phyloP scores from a whole-genome alignment of 78 protist species.

The Polysphondylium violaceum region DNA sequence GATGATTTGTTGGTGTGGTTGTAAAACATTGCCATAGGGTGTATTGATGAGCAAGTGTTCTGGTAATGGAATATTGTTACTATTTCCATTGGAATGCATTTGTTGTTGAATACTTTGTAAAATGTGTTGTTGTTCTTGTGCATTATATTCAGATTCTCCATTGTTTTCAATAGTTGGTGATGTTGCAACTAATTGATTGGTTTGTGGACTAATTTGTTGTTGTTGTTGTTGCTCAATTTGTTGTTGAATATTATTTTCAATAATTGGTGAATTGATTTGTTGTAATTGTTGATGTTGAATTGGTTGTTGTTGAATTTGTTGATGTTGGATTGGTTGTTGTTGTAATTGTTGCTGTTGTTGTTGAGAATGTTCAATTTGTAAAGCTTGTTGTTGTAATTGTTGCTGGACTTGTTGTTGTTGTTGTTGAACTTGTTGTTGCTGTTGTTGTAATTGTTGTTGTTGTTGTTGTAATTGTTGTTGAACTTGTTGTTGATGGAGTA shows the following conservation, averaged over 20 bases:
- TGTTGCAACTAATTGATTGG: neutral
- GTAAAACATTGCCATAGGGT: constrained; percentile 67
- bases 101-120: neutral
- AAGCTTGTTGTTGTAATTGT: constrained; percentile 6
- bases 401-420: neutral
- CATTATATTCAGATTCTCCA: neutral
- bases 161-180: neutral
- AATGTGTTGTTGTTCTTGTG: neutral
- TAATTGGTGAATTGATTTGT: constrained; percentile 28
- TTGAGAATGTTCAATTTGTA: neutral
- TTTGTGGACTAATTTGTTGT: no score
- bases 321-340: constrained; percentile 25
- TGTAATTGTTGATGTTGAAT: constrained; percentile 36
- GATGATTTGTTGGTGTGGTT: constrained; percentile 77
- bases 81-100: constrained; percentile 1
- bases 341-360: constrained; percentile 37
- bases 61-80: constrained; percentile 32
- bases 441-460: neutral
- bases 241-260: constrained; percentile 44
- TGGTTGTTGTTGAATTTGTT: constrained; percentile 36
- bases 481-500: neutral
- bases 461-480: constrained; percentile 14
- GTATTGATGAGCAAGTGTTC: constrained; percentile 51
- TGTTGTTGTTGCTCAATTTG: constrained; percentile 39
- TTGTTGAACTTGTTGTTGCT: neutral